Percentiles rank a stretch among this genome's conserved stretches.
Conservation (phyloP, 225 moss, liverwort and hornwort genomes). For the Ulota crispa region DNA sequence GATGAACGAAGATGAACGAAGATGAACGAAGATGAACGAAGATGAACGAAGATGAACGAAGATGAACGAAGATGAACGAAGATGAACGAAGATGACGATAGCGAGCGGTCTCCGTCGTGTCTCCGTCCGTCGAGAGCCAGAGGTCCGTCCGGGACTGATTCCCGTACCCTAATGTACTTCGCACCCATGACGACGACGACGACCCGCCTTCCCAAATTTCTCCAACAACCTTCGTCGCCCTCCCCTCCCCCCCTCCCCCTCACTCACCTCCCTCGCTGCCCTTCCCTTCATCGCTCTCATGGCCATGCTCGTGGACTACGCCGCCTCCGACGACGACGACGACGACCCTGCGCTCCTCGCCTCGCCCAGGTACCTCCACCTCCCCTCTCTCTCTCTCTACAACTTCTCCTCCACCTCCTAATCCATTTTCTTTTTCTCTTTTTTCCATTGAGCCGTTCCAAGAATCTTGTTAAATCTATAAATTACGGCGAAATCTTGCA, state of each 20-base stretch:
- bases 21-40: too few relatives aligned
- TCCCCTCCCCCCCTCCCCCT: neutral
- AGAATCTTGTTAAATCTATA: neutral
- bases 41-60: too few relatives aligned
- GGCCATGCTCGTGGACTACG: constrained; percentile 62
- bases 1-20: too few relatives aligned
- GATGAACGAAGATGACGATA: neutral
- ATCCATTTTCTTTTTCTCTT: neutral
- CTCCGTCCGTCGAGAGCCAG: neutral
- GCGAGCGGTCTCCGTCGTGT: neutral
- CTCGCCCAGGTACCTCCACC: constrained; percentile 15
- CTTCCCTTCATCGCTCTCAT: constrained; percentile 16
- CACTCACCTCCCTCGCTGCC: neutral
- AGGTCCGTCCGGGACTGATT: neutral
- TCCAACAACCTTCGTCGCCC: neutral
- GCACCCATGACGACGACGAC: neutral
- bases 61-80: too few relatives aligned
- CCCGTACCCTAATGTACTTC: constrained; percentile 13
- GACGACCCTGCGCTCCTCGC: constrained; percentile 6
- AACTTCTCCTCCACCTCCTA: neutral
- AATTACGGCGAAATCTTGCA: neutral
- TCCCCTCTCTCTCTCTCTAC: neutral
- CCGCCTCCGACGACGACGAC: constrained; percentile 56
- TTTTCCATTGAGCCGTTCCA: neutral
- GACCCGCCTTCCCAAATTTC: neutral